Evolutionary conservation across 2,329 filamentous ascomycete species (phyloP).

Genomic region (Pestalotiopsis sp.): DNA sequence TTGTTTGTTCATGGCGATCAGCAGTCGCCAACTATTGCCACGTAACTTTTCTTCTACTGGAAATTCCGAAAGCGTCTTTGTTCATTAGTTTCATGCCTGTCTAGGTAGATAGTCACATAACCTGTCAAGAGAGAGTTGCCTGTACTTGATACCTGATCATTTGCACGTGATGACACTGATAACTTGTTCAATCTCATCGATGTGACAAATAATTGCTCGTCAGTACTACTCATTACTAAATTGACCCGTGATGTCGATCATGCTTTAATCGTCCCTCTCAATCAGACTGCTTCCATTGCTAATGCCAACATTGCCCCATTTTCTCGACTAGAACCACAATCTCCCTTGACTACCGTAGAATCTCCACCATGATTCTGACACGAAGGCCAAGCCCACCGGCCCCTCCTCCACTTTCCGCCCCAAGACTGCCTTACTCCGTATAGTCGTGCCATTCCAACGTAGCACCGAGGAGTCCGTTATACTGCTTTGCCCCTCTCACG

Average conservation of each 20-base stretch:
- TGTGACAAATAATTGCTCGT: no score
- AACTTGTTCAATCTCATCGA: no score
- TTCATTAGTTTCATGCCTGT: no score
- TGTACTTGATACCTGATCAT: no score
- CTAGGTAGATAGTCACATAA: no score
- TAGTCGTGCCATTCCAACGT: neutral
- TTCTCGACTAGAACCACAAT: neutral
- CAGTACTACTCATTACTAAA: no score
- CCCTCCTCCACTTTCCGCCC: constrained; percentile 14
- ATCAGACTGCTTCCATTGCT: no score
- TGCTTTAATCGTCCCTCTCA: no score
- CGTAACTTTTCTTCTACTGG: neutral
- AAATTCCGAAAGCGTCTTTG: neutral
- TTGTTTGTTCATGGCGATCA: neutral
- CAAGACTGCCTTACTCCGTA: neutral
- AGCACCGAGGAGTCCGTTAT: constrained; percentile 2
- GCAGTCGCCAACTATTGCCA: neutral
- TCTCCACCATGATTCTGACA: neutral
- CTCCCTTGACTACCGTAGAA: neutral
- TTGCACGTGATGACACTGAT: no score
- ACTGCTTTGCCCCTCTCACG: neutral
- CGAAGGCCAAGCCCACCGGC: neutral
- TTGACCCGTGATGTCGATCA: no score
- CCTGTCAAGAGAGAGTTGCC: no score
- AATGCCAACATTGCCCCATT: neutral